Base-by-base conservation (phyloP, 2,329 filamentous ascomycete species). In the Fusarium sp. region DNA sequence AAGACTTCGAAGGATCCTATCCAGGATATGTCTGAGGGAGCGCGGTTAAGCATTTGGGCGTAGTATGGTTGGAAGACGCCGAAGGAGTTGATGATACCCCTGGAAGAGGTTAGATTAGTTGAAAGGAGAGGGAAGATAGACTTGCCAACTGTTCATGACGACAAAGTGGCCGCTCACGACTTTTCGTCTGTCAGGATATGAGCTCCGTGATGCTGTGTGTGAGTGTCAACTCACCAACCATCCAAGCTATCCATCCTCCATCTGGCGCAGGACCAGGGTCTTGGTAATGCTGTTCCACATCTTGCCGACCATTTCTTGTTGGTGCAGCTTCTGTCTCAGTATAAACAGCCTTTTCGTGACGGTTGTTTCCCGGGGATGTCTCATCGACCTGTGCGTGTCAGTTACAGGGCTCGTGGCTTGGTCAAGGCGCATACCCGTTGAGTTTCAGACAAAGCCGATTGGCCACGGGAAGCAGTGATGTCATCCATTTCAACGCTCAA, bases 1-100 rank as follows among this genome's bases (percentile, higher is more conserved):
- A 88, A 89, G 5, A 88, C 81, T 67, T 89, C 85, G 8, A 87
- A 79, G 14, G 85, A 87, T 16, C 87, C 87, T 70, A 89, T 88
- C 86, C 87, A 88, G 1, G 86, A 85, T n/a, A 89, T 82, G 58
- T 84, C 82, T 0, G 87, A 87, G 0, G 85, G 85, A 0, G 83
- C 71, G 0, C 82, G 82, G 13, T 65, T 60, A 1, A 87, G 82
- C 9, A 76, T 67, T 5, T 78, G 77, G 6, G 79, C 81, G 74
- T 88, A 89, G 80, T 88, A 86, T 1, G 84, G 79, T 64, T 89
- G 85, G 72, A 89, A 89, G 2, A 85, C 80, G 37, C 87, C 87
- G 65, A 88, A 89, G 2, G 86, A 87, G 76, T 85, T 87, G 76
- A 88, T 84, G 66, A 87, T 82, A n/a, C 87, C 87, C 86, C 80